Evolutionary conservation across 192 early-diverging fungal species (phyloP).

Genomic region (Coemansia sp.): DNA sequence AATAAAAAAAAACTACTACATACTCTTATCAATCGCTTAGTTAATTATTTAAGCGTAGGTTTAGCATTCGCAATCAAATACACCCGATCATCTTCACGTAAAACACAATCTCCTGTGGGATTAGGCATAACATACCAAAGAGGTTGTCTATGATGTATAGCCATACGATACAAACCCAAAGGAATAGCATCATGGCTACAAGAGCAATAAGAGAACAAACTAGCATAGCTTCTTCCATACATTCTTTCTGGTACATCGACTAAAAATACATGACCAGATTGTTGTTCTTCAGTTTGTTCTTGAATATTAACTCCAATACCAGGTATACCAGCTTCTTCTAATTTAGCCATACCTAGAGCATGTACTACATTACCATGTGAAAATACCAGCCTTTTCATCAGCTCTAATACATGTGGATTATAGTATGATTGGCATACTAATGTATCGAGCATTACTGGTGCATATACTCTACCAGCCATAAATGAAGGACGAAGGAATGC

Average conservation of each 20-base stretch:
- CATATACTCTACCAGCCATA: slow-evolving; percentile 69
- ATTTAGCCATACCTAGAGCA: slow-evolving; percentile 39
- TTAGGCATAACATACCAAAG: slow-evolving; percentile 61
- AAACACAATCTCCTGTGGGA: slow-evolving; percentile 44
- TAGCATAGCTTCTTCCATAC: slow-evolving; percentile 46
- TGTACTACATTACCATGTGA: slow-evolving; percentile 45
- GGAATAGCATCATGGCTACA: slow-evolving; percentile 50
- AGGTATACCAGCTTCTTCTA: slow-evolving; percentile 20
- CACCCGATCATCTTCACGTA: slow-evolving; percentile 58
- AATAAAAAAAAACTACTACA: neutral
- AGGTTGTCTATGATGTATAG: slow-evolving; percentile 50
- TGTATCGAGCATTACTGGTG: slow-evolving; percentile 66
- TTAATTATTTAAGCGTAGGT: slow-evolving; percentile 23
- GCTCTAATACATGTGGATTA: slow-evolving; percentile 56
- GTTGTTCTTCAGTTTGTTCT: slow-evolving; percentile 5
- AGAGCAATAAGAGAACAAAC: slow-evolving; percentile 53
- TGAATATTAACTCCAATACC: neutral
- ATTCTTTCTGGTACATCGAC: slow-evolving; percentile 48
- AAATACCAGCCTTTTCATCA: slow-evolving; percentile 59
- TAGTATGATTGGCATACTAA: slow-evolving; percentile 71
- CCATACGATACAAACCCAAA: slow-evolving; percentile 63
- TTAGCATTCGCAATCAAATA: slow-evolving; percentile 49
- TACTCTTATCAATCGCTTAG: neutral
- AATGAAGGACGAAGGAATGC: slow-evolving; percentile 64
- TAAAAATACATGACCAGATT: slow-evolving; percentile 37